These are phyloP conservation scores for Rubus parviflorus DNA, from an alignment of 306 rosid genomes.

Conservation along the genomic window DNA sequence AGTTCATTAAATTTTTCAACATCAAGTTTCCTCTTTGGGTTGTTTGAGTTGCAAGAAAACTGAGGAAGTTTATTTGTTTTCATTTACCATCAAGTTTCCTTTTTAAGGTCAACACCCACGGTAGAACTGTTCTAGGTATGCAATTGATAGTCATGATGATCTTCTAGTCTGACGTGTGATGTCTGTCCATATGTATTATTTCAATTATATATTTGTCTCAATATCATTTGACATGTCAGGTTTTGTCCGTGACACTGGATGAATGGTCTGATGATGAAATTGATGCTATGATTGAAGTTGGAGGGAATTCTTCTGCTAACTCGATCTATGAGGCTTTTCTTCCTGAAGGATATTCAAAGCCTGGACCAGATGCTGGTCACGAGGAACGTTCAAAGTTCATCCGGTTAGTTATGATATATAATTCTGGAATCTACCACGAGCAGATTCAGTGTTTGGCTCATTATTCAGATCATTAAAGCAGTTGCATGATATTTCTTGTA, in stretches of 20 bases:
- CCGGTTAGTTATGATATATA: conserved; percentile 52
- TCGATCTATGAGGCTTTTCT: conserved; percentile 87
- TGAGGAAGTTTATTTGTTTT: background rate
- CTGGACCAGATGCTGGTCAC: conserved; percentile 70
- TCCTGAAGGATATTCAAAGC: conserved; percentile 80
- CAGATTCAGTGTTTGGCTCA: conserved; percentile 16
- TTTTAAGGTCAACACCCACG: background rate
- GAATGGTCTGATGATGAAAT: conserved; percentile 97
- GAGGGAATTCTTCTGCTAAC: conserved; percentile 93
- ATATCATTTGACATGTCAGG: conserved; percentile 50
- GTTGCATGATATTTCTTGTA: conserved; percentile 34
- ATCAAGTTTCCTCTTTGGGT: background rate
- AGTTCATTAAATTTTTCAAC: background rate
- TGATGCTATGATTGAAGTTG: conserved; percentile 90
- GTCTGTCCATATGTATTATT: background rate
- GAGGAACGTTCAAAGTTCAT: conserved; percentile 76
- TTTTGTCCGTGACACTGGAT: conserved; percentile 89
- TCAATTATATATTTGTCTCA: background rate
- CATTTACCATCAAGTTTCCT: background rate
- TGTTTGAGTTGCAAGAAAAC: conserved; percentile 8
- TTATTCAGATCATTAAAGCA: conserved; percentile 19
- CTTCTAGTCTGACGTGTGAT: background rate
- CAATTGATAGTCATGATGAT: background rate
- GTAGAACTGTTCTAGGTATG: background rate
- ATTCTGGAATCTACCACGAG: conserved; percentile 5